A percentile compares a stretch with the other conserved stretches of the same genome.
Conservation (phyloP, 345 rosid genomes). For the Lumnitzera littorea region DNA sequence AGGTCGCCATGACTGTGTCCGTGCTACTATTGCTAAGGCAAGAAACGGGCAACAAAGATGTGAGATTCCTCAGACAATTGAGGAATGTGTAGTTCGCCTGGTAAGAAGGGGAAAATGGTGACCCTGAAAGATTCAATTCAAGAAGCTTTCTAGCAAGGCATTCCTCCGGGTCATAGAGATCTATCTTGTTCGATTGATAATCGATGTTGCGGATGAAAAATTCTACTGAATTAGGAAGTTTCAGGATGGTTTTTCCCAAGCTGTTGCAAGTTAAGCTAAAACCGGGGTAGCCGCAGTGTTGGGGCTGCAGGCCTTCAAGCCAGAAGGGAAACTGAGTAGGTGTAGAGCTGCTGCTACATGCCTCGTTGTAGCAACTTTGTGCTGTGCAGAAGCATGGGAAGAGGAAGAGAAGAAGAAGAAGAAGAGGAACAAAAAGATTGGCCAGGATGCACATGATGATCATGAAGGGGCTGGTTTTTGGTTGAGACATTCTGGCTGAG, state of each 20-base stretch:
- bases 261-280: conserved; percentile 38
- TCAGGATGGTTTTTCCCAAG: conserved; percentile 20
- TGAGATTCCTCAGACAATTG: conserved; percentile 33
- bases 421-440: conserved; percentile 6
- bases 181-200: conserved; percentile 40
- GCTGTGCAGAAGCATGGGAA: conserved; percentile 16
- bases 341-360: conserved; percentile 24
- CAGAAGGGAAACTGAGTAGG: conserved; percentile 62
- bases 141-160: conserved; percentile 59
- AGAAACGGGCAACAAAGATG: conserved; percentile 21
- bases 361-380: conserved; percentile 22
- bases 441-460: conserved; percentile 16
- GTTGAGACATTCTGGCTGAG: too few relatives aligned
- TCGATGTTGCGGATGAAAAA: conserved; percentile 47
- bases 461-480: conserved; percentile 9
- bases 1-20: conserved; percentile 41
- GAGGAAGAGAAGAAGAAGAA: conserved; percentile 29
- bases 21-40: conserved; percentile 56
- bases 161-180: conserved; percentile 42
- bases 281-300: conserved; percentile 46
- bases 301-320: conserved; percentile 23
- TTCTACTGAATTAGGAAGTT: conserved; percentile 41
- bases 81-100: conserved; percentile 53
- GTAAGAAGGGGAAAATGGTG: conserved; percentile 41
- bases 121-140: conserved; percentile 39